Evolutionary conservation across 176 grass and related monocot species (phyloP).

Genomic region (Carex pumila): DNA sequence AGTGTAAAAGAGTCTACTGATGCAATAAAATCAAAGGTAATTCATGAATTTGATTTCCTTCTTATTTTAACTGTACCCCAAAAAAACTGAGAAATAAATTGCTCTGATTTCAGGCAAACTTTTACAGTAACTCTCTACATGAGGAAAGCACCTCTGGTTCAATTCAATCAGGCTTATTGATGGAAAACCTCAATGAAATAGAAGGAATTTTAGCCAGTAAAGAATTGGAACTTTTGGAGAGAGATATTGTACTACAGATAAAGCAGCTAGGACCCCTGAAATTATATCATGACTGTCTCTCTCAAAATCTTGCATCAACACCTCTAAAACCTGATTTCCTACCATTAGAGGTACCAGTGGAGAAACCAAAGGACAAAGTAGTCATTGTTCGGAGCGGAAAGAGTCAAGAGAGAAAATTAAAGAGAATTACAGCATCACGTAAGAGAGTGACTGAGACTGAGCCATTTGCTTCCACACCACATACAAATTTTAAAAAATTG

Average conservation of each 20-base stretch:
- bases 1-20: constrained; percentile 7
- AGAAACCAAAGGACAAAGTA: constrained; percentile 21
- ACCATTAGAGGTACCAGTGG: constrained; percentile 7
- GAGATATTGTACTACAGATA: constrained; percentile 49
- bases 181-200: constrained; percentile 56
- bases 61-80: neutral
- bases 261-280: constrained; percentile 54
- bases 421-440: constrained; percentile 37
- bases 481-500: constrained; percentile 4
- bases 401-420: constrained; percentile 60
- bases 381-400: constrained; percentile 44
- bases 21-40: neutral
- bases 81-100: constrained; percentile 2
- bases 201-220: constrained; percentile 47
- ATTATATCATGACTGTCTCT: constrained; percentile 33
- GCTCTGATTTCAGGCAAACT: constrained; percentile 21
- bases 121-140: constrained; percentile 24
- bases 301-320: constrained; percentile 4
- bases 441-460: constrained; percentile 6
- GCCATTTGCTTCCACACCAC: neutral
- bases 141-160: constrained; percentile 23
- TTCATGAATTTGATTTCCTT: neutral
- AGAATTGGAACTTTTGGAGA: constrained; percentile 44
- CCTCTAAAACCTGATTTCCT: constrained; percentile 20
- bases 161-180: constrained; percentile 43